Percentiles rank a stretch among this genome's conserved stretches.
phyloP scores from a whole-genome alignment of 1,139 yeast species.

The Eremothecium coryli region DNA sequence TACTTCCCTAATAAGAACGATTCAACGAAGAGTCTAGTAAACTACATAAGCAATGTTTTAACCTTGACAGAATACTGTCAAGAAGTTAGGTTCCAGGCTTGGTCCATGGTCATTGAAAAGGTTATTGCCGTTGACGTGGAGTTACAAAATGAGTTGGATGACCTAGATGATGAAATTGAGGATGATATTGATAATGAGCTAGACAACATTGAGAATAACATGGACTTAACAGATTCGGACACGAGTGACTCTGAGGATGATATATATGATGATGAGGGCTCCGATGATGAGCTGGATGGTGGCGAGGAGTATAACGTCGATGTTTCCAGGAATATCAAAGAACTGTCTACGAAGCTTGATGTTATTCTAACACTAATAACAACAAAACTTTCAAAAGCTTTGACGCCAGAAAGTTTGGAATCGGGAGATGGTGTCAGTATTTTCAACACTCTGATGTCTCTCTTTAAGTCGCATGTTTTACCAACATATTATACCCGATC shows the following conservation, averaged over 20 bases:
- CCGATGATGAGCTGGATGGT: constrained; percentile 31
- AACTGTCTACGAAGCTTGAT: constrained; percentile 61
- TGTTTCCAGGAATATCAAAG: constrained; percentile 45
- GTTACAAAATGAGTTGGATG: constrained; percentile 79
- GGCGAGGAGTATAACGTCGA: constrained; percentile 39
- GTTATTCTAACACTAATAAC: constrained; percentile 50
- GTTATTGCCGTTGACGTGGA: constrained; percentile 90
- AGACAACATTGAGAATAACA: constrained; percentile 51
- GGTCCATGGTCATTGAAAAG: constrained; percentile 74
- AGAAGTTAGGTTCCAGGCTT: constrained; percentile 61
- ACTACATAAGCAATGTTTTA: constrained; percentile 60
- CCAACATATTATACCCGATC: constrained; percentile 92
- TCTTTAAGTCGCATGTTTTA: constrained; percentile 72
- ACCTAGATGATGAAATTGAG: constrained; percentile 68
- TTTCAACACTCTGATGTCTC: constrained; percentile 64
- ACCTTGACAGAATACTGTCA: constrained; percentile 56
- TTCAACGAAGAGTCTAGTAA: constrained; percentile 42
- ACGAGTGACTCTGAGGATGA: constrained; percentile 32
- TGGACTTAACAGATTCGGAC: constrained; percentile 21
- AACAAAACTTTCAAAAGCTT: constrained; percentile 39
- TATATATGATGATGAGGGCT: constrained; percentile 30
- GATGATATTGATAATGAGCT: constrained; percentile 65
- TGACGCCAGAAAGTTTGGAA: constrained; percentile 44
- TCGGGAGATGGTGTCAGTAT: constrained; percentile 63
- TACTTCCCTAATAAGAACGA: constrained; percentile 77